Base-by-base conservation (phyloP, 345 rosid genomes). In the Raphanus sativus region DNA sequence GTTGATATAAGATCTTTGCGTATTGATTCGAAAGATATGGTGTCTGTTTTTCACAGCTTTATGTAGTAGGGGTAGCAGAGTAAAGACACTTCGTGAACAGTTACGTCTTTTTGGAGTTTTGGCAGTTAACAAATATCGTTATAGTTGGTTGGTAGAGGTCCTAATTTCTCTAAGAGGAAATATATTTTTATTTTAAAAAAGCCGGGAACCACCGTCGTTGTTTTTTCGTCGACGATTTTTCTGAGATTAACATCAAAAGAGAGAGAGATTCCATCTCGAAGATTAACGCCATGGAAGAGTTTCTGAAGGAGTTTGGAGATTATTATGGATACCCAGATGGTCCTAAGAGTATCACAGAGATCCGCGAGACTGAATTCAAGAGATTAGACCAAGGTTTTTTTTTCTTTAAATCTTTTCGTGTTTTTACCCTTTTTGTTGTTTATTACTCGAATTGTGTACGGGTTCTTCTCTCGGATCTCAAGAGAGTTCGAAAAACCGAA, bases 281-380 rank as follows among this genome's bases (percentile, higher is more conserved):
- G 66, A 16, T 11, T 26, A 6, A 8, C 45, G 13, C 25, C 7
- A 79, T 79, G 87, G 86, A 83, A 61, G 86, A 81, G 65, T 95
- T 92, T 77, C 80, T 95, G 16, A 60, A 80, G 72, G 91, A 91
- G 67, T 95, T 88, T 25, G 93, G 94, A 21, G 84, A 61, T 15
- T 85, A 77, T 63, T 92, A 95, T 75, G 99, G 99, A 28, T 95
- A 95, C 62, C 98, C 97, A 7, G 72, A 88, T 75, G 93, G 85
- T 54, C 86, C 89, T 9, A 92, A 89, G 77, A 81, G 68, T 82
- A 84, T 95, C 71, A 88, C 86, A 24, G 83, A 88, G 74, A 91
- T 92, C 76, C 89, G 99, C 33, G 87, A 91, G 3, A 75, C 89
- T 25, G 98, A 95, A 73, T 95, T 92, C 90, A 88, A 87, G 78